These are phyloP conservation scores for Sarocladium strictum DNA, from an alignment of 2,329 filamentous ascomycete species.

Conservation along the genomic window DNA sequence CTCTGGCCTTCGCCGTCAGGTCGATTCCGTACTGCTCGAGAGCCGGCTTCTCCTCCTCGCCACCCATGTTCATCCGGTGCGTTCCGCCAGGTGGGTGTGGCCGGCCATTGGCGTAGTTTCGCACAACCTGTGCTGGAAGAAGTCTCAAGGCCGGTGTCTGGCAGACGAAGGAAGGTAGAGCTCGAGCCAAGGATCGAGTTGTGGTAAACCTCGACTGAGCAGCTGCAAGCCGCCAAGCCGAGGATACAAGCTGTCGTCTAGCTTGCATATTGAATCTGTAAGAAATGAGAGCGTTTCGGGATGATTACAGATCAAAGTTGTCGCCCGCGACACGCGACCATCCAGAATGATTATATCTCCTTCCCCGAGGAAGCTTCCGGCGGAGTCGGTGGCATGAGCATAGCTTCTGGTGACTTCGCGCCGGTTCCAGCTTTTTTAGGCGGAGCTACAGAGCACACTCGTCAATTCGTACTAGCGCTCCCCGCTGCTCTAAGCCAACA, in stretches of 20 bases:
- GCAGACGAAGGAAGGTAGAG: not conserved
- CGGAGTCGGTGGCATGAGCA: constrained; percentile 9
- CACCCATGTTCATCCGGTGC: constrained; percentile 86
- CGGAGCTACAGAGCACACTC: not conserved
- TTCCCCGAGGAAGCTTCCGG: constrained; percentile 4
- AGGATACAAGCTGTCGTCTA: constrained; percentile 31
- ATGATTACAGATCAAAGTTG: not conserved
- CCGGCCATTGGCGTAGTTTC: constrained; percentile 62
- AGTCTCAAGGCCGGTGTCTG: constrained; percentile 19
- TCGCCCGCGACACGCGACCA: constrained; percentile 4
- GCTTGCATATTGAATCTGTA: constrained; percentile 31
- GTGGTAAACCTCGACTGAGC: constrained; percentile 22
- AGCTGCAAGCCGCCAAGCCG: constrained; percentile 30
- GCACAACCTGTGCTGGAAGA: constrained; percentile 34
- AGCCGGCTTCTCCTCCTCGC: constrained; percentile 71
- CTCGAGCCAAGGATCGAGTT: constrained; percentile 8
- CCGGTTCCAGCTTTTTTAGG: not conserved
- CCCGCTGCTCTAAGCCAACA: not conserved
- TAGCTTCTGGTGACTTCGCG: constrained; percentile 12
- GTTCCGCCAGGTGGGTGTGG: constrained; percentile 88
- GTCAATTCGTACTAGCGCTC: not conserved
- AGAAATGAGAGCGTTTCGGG: not conserved
- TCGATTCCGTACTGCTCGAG: constrained; percentile 90
- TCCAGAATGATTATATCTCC: constrained; percentile 1
- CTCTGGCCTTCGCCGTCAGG: constrained; percentile 75